Evolutionary conservation across 139 green algal species (phyloP).

Genomic region (Parachlorella kessleri): DNA sequence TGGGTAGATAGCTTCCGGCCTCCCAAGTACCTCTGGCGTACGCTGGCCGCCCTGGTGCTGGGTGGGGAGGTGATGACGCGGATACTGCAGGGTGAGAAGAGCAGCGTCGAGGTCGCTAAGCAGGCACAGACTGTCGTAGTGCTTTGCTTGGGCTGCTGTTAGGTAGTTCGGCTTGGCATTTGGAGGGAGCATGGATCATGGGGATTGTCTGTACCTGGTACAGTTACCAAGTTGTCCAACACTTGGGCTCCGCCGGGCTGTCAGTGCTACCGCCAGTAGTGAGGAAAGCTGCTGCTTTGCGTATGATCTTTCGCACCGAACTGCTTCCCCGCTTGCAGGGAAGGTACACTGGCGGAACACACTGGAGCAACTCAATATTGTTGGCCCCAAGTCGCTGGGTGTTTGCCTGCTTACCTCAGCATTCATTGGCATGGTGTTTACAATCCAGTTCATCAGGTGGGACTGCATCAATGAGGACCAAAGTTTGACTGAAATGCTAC

Average conservation of each 20-base stretch:
- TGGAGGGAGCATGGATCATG: too few species aligned
- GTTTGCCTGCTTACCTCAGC: slow-evolving; percentile 93
- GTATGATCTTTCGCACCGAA: background rate
- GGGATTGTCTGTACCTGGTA: too few species aligned
- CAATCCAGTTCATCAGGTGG: slow-evolving; percentile 87
- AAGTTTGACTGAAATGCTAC: too few species aligned
- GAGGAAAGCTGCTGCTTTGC: background rate
- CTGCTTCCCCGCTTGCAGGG: slow-evolving; percentile 50
- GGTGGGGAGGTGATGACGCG: slow-evolving; percentile 79
- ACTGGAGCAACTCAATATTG: slow-evolving; percentile 89
- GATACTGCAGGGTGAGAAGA: slow-evolving; percentile 72
- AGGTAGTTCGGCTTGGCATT: too few species aligned
- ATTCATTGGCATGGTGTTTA: slow-evolving; percentile 99
- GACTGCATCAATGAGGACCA: too few species aligned
- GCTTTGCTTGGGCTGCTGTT: too few species aligned
- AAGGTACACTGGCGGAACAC: slow-evolving; percentile 92
- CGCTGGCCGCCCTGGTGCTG: slow-evolving; percentile 76
- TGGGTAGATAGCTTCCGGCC: slow-evolving; percentile 42
- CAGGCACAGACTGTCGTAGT: too few species aligned
- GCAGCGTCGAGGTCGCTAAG: too few species aligned
- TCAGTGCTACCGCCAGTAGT: too few species aligned
- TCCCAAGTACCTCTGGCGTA: slow-evolving; percentile 82
- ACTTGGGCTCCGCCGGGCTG: too few species aligned
- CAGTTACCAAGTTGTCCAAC: too few species aligned
- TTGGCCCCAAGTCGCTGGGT: slow-evolving; percentile 92